A percentile compares a stretch with the other conserved stretches of the same genome.
Conservation (phyloP, 148 eudicot genomes). For the Beta vulgaris region DNA sequence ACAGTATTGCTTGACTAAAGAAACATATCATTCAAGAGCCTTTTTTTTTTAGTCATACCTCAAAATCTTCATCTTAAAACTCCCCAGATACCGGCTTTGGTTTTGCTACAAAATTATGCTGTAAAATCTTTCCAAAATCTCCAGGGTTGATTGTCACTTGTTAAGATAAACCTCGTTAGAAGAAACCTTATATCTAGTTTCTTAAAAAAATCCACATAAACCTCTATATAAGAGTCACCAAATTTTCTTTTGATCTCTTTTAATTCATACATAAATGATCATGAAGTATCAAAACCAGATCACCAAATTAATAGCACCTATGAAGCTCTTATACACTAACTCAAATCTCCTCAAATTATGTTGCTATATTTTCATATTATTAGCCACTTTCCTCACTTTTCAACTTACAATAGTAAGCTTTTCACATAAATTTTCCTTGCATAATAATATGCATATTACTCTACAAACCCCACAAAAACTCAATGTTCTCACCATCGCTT, state of each 20-base stretch:
- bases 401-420: conserved; percentile 19
- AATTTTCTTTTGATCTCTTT: background rate
- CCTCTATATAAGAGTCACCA: background rate
- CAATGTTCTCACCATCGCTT: background rate
- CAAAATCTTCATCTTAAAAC: background rate
- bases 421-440: background rate
- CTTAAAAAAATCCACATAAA: background rate
- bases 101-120: background rate
- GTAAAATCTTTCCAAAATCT: conserved; percentile 1
- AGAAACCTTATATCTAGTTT: background rate
- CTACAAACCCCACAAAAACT: conserved; percentile 17
- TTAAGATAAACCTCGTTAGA: background rate
- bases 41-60: too few species aligned
- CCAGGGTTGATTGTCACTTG: background rate
- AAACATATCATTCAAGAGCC: too few species aligned
- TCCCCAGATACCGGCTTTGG: background rate
- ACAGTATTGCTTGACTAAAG: too few species aligned
- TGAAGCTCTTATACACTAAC: conserved; percentile 17
- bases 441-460: background rate
- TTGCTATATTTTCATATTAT: conserved; percentile 18
- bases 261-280: background rate
- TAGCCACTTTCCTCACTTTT: conserved; percentile 17
- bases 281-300: conserved; percentile 13
- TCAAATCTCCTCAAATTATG: conserved; percentile 22
- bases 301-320: background rate